Evolutionary conservation across 768 basidiomycete genomes (phyloP), one percentile per base, ranked within the genome.

Genomic region (Sarcomyxa edulis): DNA sequence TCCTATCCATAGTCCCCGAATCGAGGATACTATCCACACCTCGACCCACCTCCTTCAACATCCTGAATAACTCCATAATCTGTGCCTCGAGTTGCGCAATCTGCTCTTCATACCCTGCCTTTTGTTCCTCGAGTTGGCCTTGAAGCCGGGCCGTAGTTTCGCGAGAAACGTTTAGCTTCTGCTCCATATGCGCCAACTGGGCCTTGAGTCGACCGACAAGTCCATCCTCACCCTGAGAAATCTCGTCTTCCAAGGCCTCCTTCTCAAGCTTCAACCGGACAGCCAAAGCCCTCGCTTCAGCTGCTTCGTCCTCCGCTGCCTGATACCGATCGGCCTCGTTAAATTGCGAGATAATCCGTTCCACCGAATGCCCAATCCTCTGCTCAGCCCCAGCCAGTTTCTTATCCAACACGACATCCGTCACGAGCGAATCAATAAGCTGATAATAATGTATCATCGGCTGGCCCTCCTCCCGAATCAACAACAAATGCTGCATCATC

Each of bases 51-150:
- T 95, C 88, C 55, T 81, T 87, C 38, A 98, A 68, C 91, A 96
- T 95, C 48, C 84, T 74, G 66, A 94, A 98, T 12, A 97, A 61
- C 55, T 96, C 93, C 72, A 87, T 78, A 44, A 95, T 94, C 66
- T 96, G 89, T 9, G 83, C 74, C 54, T 96, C 92, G 10, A 95
- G 78, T 56, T 95, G 88, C 3, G 77, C 70, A 40, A 97, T 90
- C 48, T 79, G 79, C 41, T 91, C 87, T 53, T 94, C 87, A 53
- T 93, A 93, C 10, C 75, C 78, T 11, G 65, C 56, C 56, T 83
- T 87, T 62, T 93, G 87, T 27, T 74, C 72, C 48, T 78, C 81
- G 38, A 96, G 61, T 51, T 90, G 87, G 12, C 74, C 75, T 51
- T 90, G 84, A 7, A 96, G 65, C 34, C 83, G 70, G 20, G 77